phyloP scores from a whole-genome alignment of 202 grass and related monocot species.

The Carex sylvatica region DNA sequence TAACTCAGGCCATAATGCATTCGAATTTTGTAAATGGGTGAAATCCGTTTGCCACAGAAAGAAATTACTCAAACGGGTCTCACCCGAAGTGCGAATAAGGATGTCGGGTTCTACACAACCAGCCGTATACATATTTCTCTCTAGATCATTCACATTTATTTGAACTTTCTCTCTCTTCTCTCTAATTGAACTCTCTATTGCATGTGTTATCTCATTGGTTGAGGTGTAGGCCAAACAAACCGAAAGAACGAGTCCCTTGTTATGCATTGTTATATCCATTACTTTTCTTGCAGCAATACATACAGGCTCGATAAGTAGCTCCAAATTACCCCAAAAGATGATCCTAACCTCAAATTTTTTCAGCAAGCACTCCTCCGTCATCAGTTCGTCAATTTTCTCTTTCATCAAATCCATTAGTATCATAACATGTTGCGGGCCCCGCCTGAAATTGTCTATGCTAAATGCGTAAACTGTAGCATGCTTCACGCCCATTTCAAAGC shows the following conservation, averaged over 20 bases:
- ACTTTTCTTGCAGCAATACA: slow-evolving; percentile 51
- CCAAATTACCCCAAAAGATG: slow-evolving; percentile 73
- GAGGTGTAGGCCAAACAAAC: slow-evolving; percentile 79
- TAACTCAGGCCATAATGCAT: slow-evolving; percentile 61
- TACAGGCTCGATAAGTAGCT: slow-evolving; percentile 52
- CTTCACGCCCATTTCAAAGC: slow-evolving; percentile 76
- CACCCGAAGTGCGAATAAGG: slow-evolving; percentile 74
- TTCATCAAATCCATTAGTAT: slow-evolving; percentile 77
- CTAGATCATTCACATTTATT: slow-evolving; percentile 44
- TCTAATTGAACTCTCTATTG: slow-evolving; percentile 38
- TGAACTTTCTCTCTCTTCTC: slow-evolving; percentile 28
- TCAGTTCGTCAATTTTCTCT: slow-evolving; percentile 71
- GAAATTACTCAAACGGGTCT: slow-evolving; percentile 76
- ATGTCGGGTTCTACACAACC: slow-evolving; percentile 63
- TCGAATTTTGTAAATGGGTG: slow-evolving; percentile 63
- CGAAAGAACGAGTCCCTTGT: slow-evolving; percentile 59
- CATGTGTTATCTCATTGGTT: slow-evolving; percentile 62
- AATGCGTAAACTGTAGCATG: slow-evolving; percentile 75
- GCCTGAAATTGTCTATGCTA: slow-evolving; percentile 88
- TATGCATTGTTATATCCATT: slow-evolving; percentile 47
- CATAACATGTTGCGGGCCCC: slow-evolving; percentile 55
- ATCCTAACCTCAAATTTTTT: slow-evolving; percentile 59
- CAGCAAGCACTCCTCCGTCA: slow-evolving; percentile 48
- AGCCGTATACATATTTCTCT: slow-evolving; percentile 47
- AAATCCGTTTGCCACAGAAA: slow-evolving; percentile 66